These are phyloP conservation scores for Echinosophora koreensis DNA, from an alignment of 306 rosid species.

Conservation along the genomic window DNA sequence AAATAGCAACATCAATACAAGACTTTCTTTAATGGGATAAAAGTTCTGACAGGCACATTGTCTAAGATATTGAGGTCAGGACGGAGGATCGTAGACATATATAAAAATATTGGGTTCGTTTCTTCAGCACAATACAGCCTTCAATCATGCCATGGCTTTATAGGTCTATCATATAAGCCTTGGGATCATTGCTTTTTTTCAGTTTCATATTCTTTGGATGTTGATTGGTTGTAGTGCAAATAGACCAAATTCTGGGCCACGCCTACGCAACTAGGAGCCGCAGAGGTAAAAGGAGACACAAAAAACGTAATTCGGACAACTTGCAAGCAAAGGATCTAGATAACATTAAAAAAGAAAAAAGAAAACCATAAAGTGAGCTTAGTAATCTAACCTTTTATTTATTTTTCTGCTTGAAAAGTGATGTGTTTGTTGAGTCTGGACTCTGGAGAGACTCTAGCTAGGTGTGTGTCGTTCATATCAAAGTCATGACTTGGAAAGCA, in stretches of 20 bases:
- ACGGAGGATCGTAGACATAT: not conserved
- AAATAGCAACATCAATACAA: too few species aligned
- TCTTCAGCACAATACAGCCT: not conserved
- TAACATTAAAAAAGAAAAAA: not conserved
- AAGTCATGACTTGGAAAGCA: too few species aligned
- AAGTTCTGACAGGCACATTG: not conserved
- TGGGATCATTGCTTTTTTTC: slow-evolving; percentile 1
- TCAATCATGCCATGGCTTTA: slow-evolving; percentile 6
- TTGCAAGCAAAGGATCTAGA: slow-evolving; percentile 22
- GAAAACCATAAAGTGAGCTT: slow-evolving; percentile 1
- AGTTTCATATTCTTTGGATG: slow-evolving; percentile 10
- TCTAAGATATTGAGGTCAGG: not conserved
- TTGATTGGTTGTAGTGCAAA: slow-evolving; percentile 35
- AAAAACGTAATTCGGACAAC: not conserved
- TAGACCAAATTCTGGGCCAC: slow-evolving; percentile 47
- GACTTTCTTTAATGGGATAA: not conserved
- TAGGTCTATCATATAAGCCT: slow-evolving; percentile 7
- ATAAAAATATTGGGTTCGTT: not conserved
- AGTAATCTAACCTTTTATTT: not conserved
- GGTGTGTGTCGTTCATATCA: too few species aligned
- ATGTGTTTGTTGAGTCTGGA: not conserved
- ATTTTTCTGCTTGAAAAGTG: slow-evolving; percentile 23
- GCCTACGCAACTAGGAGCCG: not conserved
- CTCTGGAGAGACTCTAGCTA: not conserved
- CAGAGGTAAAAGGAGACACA: not conserved